Evolutionary conservation across 345 rosid genomes (phyloP), one percentile per base, ranked within the genome.

Genomic region (Ceriops zippeliana): DNA sequence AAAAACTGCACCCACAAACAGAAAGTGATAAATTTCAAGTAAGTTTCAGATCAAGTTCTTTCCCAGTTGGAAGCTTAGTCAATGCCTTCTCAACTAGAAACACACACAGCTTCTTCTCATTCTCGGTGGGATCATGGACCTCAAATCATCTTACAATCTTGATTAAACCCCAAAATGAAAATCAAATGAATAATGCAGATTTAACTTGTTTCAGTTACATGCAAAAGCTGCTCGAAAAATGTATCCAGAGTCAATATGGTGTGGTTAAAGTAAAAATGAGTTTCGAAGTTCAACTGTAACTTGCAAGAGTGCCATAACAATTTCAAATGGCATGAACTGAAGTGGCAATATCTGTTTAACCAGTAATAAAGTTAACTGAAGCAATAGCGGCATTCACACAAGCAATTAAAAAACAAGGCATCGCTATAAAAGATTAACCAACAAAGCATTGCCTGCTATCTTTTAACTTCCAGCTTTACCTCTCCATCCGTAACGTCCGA

Each of bases 1-100:
- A 34, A 34, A 34, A 6, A 7, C 37, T 34, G 37, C 8, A 34
- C 6, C 37, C 6, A 8, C 35, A 34, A 34, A 34, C 35, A 34
- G 35, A 34, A 34, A 34, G 37, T 34, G 37, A 34, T 6, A 34
- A 34, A 34, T 34, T 34, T 6, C 9, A 34, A 34, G 9, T 7
- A 7, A 9, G 37, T 7, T 34, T 34, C 9, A 34, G 10, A 34
- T 1, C 10, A 7, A 34, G 37, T 58, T 86, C 81, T 85, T 88
- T 76, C 47, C 93, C 92, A 53, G 83, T 65, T 46, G 90, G 89
- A 51, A 90, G 88, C 82, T 81, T 89, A 66, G 82, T 80, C 71
- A 91, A 66, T 72, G 96, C 96, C 86, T 87, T 89, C 76, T 95
- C 96, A 65, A 91, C 76, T 65, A 80, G 67, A 78, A 82, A 88